Evolutionary conservation across 371 early-diverging fungal species (phyloP), one percentile per base, ranked within the genome.

Genomic region (Haplosporangium sp.): DNA sequence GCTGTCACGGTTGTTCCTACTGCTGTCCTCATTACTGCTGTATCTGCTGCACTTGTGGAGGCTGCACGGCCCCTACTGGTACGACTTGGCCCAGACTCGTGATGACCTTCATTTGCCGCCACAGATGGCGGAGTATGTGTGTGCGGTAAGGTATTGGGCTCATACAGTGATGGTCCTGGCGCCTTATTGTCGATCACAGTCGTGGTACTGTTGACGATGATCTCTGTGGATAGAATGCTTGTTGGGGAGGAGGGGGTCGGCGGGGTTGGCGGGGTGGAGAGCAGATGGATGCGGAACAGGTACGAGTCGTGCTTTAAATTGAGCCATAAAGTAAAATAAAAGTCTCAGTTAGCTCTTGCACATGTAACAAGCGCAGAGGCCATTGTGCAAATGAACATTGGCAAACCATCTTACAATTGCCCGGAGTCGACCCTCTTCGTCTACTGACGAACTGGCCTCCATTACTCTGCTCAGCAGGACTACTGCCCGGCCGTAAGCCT

Each of bases 221-320:
- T 29, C 38, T 23, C 40, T 21, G 20, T 41, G 2, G 20, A 40
- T 4, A 29, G 29, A 29, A 29, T 29, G 4, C 29, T 23, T 14
- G 36, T 42, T 7, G 13, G 13, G 61, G 50, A 41, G 50, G 53
- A 7, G 20, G 43, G 37, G 40, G 11, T 23, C 6, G 57, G 6
- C 36, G 43, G 37, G 40, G 11, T 23, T 14, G 57, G 57, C n/a
- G 64, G 59, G 7, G 64, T 73, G 12, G 73, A 61, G 37, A 73
- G 66, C 3, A 66, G 63, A 8, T 52, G 67, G 53, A 73, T 73
- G 46, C 73, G 62, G 59, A 65, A 62, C 40, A 62, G 63, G 41
- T 73, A 73, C 46, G 73, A 73, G 47, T 73, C 73, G 29, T 73
- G 73, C 73, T 64, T 45, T 50, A 45, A 47, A 50, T 50, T n/a